A percentile compares a stretch with the other conserved stretches of the same genome.
Evolutionary conservation across 257 asterid species (phyloP).

Genomic region (Lycium barbarum): DNA sequence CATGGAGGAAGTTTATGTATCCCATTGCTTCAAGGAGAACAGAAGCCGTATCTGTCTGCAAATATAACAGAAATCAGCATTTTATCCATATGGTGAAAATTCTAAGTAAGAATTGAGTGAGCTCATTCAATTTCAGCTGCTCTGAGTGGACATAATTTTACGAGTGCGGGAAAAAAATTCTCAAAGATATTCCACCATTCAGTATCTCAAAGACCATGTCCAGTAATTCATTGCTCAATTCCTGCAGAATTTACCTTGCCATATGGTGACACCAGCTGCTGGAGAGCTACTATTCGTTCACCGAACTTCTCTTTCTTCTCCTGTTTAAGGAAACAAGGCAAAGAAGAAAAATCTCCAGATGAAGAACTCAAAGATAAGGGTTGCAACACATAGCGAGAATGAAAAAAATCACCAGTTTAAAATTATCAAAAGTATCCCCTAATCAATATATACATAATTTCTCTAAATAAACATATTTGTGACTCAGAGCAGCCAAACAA

Average conservation of each 20-base stretch:
- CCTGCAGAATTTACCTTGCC: conserved; percentile 67
- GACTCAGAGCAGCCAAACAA: background rate
- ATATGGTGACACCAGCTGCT: conserved; percentile 92
- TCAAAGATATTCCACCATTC: background rate
- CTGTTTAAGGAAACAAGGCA: conserved; percentile 36
- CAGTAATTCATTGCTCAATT: background rate
- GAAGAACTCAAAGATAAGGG: background rate
- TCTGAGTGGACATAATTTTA: background rate
- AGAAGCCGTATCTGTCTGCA: conserved; percentile 92
- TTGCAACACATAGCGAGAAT: background rate
- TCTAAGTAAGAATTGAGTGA: background rate
- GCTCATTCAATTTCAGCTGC: background rate
- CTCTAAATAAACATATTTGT: background rate
- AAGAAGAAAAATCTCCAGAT: background rate
- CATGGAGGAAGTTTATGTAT: conserved; percentile 87
- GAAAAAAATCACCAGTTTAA: background rate
- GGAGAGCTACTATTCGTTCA: conserved; percentile 82
- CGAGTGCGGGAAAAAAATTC: background rate
- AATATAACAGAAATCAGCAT: background rate
- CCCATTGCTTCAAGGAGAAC: conserved; percentile 89
- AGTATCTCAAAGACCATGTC: background rate
- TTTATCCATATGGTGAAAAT: background rate
- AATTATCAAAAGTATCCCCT: background rate
- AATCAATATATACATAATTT: background rate
- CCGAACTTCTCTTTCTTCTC: conserved; percentile 92